Evolutionary conservation across 1,139 yeast genomes (phyloP).

Genomic region (Kazachstania sp.): DNA sequence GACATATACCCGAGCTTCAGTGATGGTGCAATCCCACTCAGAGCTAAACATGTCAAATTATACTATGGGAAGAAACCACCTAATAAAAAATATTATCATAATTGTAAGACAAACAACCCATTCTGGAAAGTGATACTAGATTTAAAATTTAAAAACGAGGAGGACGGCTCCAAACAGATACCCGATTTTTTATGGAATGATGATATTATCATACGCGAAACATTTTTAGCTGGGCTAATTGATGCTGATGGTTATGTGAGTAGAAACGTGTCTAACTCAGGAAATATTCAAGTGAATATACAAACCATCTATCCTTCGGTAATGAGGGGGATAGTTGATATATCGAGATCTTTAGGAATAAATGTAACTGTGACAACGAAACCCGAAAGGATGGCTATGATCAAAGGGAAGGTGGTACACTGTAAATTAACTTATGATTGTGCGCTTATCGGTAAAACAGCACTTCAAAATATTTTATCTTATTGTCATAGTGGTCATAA

Average conservation of each 20-base stretch:
- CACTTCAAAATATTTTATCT: constrained; percentile 21
- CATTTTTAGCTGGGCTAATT: constrained; percentile 37
- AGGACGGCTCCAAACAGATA: constrained; percentile 21
- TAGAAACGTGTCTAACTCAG: constrained; percentile 13
- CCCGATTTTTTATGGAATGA: constrained; percentile 27
- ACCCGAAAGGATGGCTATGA: constrained; percentile 15
- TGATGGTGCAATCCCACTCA: constrained; percentile 15
- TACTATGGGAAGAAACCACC: constrained; percentile 15
- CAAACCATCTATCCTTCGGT: constrained; percentile 29
- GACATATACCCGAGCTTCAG: constrained; percentile 20
- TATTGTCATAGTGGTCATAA: constrained; percentile 23
- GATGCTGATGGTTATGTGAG: constrained; percentile 34
- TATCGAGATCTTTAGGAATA: constrained; percentile 37
- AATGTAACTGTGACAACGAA: constrained; percentile 22
- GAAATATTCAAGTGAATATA: constrained; percentile 25
- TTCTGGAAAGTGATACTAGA: constrained; percentile 20
- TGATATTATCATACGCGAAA: constrained; percentile 34
- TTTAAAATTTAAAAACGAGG: constrained; percentile 16
- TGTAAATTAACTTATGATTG: constrained; percentile 24
- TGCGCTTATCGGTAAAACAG: constrained; percentile 16
- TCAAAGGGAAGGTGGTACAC: constrained; percentile 18
- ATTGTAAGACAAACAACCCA: constrained; percentile 20
- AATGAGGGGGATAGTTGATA: constrained; percentile 30
- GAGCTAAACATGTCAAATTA: constrained; percentile 23
- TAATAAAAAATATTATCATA: constrained; percentile 11